phyloP scores from a whole-genome alignment of 805 yeast genomes.

The Schwanniomyces occidentalis region DNA sequence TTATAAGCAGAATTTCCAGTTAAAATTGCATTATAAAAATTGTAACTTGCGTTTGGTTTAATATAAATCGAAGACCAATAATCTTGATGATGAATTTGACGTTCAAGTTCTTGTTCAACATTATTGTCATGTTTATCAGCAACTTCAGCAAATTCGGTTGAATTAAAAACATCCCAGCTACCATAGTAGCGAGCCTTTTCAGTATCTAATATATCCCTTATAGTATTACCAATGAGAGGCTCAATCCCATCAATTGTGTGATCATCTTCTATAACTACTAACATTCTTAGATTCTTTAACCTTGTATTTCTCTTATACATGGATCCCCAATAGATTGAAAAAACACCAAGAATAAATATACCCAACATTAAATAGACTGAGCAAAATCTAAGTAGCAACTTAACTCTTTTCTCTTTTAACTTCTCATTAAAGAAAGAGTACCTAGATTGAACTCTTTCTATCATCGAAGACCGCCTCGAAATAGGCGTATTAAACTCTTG shows the following conservation, averaged over 20 bases:
- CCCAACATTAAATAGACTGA: constrained; percentile 32
- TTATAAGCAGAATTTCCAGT: constrained; percentile 29
- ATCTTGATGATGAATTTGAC: constrained; percentile 51
- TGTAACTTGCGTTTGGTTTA: constrained; percentile 44
- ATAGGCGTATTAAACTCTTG: not conserved
- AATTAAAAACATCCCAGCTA: constrained; percentile 37
- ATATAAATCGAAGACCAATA: constrained; percentile 68
- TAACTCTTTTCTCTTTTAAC: constrained; percentile 19
- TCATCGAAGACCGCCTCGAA: constrained; percentile 1
- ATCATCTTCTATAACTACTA: constrained; percentile 41
- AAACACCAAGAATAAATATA: constrained; percentile 29
- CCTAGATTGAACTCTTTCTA: constrained; percentile 26
- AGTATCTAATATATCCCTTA: constrained; percentile 25
- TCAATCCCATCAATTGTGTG: constrained; percentile 19
- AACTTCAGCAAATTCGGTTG: constrained; percentile 23
- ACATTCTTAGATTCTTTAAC: constrained; percentile 31
- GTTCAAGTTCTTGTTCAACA: constrained; percentile 38
- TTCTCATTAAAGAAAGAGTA: constrained; percentile 33
- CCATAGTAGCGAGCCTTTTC: constrained; percentile 25
- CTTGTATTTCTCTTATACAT: constrained; percentile 29
- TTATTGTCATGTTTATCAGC: constrained; percentile 29
- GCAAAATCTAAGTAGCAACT: constrained; percentile 16
- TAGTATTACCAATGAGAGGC: constrained; percentile 53
- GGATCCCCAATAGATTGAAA: constrained; percentile 45
- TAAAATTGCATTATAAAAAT: constrained; percentile 40